Conservation (phyloP, 352 stramenopile species). For the Phytophthora constricta region DNA sequence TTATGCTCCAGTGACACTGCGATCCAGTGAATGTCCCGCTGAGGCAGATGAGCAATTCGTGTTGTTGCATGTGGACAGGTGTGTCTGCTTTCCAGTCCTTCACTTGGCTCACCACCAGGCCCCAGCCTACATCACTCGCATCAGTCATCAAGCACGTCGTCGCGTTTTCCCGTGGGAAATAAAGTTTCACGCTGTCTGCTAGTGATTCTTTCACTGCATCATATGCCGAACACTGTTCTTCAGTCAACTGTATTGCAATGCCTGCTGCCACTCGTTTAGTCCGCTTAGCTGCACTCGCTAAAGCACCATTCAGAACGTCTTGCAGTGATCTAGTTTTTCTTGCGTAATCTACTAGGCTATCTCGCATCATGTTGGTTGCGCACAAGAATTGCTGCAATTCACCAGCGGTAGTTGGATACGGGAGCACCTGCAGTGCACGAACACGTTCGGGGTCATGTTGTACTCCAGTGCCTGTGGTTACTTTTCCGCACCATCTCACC, state of each 20-base stretch:
- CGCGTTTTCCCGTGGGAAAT: neutral
- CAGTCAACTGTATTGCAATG: neutral
- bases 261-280: neutral
- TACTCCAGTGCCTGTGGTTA: neutral
- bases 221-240: neutral
- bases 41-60: neutral
- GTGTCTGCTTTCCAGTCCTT: neutral
- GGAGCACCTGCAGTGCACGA: neutral
- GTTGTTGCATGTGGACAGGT: neutral
- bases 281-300: neutral
- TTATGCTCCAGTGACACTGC: constrained; percentile 10
- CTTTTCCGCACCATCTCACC: constrained; percentile 24
- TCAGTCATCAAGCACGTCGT: neutral
- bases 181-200: neutral
- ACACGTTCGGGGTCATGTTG: neutral
- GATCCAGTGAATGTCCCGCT: neutral
- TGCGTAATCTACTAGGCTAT: neutral
- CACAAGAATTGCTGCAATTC: constrained; percentile 6
- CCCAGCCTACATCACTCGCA: neutral
- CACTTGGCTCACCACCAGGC: neutral
- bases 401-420: neutral
- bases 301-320: neutral
- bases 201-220: neutral
- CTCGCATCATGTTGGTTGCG: neutral
- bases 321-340: neutral